Percentiles rank a stretch among this genome's conserved stretches.
These are phyloP conservation scores for Rutstroemia sp. DNA, from an alignment of 2,329 filamentous ascomycete species.

Conservation along the genomic window DNA sequence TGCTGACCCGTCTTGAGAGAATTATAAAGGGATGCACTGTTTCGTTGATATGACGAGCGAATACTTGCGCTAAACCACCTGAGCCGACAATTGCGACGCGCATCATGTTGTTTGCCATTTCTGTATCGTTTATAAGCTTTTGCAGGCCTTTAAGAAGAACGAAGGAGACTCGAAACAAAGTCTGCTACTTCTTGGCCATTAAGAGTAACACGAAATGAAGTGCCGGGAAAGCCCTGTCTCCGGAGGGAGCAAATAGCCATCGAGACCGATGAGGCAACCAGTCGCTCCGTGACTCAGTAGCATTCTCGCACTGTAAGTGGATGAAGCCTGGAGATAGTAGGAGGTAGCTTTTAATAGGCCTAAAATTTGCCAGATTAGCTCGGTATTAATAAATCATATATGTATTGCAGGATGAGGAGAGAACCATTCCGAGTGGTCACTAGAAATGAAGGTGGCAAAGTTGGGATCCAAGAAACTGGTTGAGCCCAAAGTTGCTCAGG, in stretches of 20 bases:
- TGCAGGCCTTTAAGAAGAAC: not conserved
- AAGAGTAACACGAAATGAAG: not conserved
- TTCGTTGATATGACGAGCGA: conserved; percentile 52
- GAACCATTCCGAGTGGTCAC: not conserved
- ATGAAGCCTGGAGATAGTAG: conserved; percentile 4
- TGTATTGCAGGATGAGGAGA: not conserved
- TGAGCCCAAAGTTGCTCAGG: not conserved
- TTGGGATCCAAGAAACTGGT: not conserved
- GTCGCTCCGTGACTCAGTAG: conserved; percentile 18
- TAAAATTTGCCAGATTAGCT: not conserved
- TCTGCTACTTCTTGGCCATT: not conserved
- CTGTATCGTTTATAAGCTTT: not conserved
- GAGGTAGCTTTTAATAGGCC: not conserved
- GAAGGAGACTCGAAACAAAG: not conserved
- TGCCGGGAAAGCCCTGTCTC: not conserved
- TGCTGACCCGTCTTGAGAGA: conserved; percentile 55
- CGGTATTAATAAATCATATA: not conserved
- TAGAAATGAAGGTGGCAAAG: not conserved
- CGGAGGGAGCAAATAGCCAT: not conserved
- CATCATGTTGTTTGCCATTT: conserved; percentile 33
- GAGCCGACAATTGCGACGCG: conserved; percentile 56
- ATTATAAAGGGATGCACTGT: conserved; percentile 63
- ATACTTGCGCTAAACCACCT: conserved; percentile 49
- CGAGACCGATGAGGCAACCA: conserved; percentile 10
- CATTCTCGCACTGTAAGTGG: conserved; percentile 15